Base-by-base conservation (phyloP, 1,139 yeast species). In the Hemisphaericaspora lyxosophila region DNA sequence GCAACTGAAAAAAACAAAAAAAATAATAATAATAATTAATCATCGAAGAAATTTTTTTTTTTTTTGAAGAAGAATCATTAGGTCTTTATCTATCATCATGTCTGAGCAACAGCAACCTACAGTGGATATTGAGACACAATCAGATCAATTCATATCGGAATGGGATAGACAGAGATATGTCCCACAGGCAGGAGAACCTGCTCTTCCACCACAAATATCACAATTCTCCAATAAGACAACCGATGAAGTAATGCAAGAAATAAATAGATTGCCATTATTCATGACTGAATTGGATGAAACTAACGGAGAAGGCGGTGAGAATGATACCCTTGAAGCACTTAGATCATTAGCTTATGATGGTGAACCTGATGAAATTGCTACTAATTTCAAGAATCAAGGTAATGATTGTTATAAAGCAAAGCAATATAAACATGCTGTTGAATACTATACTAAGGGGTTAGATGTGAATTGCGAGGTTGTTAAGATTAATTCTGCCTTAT, bases 281-380 rank as follows among this genome's bases (percentile, higher is more conserved):
- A 94, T 92, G 98, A 89, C 92, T 7, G 76, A 85, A 52, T 63
- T 89, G 20, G 95, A 85, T 51, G 86, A 80, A 28, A 75, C 80
- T 5, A 86, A 84, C 53, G 92, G 87, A 7, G 85, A 79, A 7
- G 87, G 85, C 26, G 94, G 90, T 25, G 85, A 80, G 33, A 88
- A 87, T 53, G 56, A 72, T 5, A 82, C 79, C 38, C 64, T 94
- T 16, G 97, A 92, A 55, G 98, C 98, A 0, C 72, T 92, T 45
- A 83, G 82, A 55, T 92, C 96, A 9, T 70, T 94, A 53, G 97
- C 95, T 0, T 90, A 87, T 55, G 98, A 92, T 36, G 98, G 98
- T 25, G 96, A 88, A 45, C 97, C 97, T 0, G 81, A 85, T 51
- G 98, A 92, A 54, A 70, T 90, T 33, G 97, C 97, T 2, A 74